Percentiles rank a stretch among this genome's conserved stretches.
Conservation (phyloP, 176 grass and related monocot species). For the Musa itinerans region DNA sequence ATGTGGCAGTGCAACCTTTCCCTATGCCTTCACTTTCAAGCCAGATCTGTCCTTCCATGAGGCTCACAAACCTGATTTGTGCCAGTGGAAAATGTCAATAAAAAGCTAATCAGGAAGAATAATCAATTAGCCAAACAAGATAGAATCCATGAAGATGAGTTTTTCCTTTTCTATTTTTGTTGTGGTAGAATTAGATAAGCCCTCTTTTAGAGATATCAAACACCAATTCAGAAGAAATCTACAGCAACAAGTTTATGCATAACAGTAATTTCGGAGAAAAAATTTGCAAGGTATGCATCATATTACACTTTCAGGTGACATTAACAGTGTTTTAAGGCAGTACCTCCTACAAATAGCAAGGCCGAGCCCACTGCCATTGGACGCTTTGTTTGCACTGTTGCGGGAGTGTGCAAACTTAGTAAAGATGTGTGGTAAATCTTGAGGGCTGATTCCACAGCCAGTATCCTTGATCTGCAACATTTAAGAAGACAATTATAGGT, state of each 20-base stretch:
- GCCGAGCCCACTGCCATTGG: constrained; percentile 50
- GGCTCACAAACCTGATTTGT: constrained; percentile 54
- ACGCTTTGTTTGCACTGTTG: constrained; percentile 42
- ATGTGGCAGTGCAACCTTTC: constrained; percentile 75
- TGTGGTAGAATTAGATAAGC: no score
- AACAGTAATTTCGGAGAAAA: background rate
- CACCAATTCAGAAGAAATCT: no score
- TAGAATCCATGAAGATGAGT: no score
- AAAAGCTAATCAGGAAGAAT: background rate
- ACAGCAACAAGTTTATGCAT: no score
- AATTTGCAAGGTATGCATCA: background rate
- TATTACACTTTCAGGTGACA: background rate
- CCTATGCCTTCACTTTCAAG: constrained; percentile 82
- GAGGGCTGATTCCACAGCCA: constrained; percentile 82
- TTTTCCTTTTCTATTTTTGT: no score
- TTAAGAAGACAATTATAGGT: background rate
- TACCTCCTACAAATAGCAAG: constrained; percentile 50
- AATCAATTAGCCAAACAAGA: background rate
- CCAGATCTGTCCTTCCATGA: constrained; percentile 98
- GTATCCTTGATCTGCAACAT: constrained; percentile 75
- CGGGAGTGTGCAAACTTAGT: constrained; percentile 77
- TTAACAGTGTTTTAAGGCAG: background rate
- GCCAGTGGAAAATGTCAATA: background rate
- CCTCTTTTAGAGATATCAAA: background rate
- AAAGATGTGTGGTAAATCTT: constrained; percentile 79